phyloP scores from a whole-genome alignment of 2,329 filamentous ascomycete species.

The Fusarium stilboides region DNA sequence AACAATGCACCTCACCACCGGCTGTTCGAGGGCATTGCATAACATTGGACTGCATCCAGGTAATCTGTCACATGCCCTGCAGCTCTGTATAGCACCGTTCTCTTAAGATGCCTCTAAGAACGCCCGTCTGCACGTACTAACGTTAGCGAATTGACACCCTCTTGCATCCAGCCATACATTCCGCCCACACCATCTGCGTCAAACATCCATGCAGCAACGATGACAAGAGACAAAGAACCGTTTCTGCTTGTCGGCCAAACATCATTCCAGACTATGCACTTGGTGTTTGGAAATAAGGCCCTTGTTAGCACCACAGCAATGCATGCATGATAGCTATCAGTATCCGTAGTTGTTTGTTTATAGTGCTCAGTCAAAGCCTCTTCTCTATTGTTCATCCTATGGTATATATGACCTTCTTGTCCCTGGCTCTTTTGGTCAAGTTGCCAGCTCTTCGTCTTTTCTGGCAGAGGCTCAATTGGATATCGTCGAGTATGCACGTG shows the following conservation, averaged over 20 bases:
- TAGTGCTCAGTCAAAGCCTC: not conserved
- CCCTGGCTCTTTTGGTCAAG: slow-evolving; percentile 63
- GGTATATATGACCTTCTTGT: slow-evolving; percentile 68
- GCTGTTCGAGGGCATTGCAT: slow-evolving; percentile 16
- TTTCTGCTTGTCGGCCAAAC: not conserved
- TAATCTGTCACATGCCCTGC: slow-evolving; percentile 33
- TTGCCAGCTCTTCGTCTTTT: slow-evolving; percentile 58
- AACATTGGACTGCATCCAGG: not conserved
- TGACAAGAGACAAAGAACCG: slow-evolving; percentile 11
- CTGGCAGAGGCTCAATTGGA: slow-evolving; percentile 63
- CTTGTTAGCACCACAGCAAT: slow-evolving; percentile 2
- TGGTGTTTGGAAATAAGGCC: slow-evolving; percentile 6
- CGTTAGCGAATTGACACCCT: slow-evolving; percentile 23
- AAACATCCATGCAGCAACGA: slow-evolving; percentile 15
- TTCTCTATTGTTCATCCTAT: slow-evolving; percentile 40
- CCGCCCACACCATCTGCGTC: slow-evolving; percentile 17
- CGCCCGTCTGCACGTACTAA: slow-evolving; percentile 21
- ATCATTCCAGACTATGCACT: not conserved
- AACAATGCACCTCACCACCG: slow-evolving; percentile 26
- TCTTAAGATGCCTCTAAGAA: slow-evolving; percentile 26
- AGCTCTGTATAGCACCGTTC: slow-evolving; percentile 24
- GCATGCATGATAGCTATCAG: not conserved
- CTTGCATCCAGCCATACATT: slow-evolving; percentile 17
- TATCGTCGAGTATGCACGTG: slow-evolving; percentile 67
- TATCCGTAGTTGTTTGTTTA: not conserved